Base-by-base conservation (phyloP, 2,329 filamentous ascomycete species). In the Trichothecium roseum region DNA sequence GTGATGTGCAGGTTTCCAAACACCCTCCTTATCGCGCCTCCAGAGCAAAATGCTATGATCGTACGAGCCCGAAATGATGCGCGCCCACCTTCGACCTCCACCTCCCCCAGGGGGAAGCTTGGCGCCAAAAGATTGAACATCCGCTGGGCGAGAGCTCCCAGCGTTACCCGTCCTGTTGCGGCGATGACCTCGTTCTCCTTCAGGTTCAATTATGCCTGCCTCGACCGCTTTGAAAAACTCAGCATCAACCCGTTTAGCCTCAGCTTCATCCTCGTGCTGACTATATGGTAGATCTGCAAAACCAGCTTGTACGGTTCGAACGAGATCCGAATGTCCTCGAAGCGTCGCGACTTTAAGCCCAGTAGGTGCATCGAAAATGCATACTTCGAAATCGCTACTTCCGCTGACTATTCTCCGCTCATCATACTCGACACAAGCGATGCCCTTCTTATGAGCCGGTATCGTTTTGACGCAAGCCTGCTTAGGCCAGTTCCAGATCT, bases 41-140 rank as follows among this genome's bases (percentile, higher is more conserved):
- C 91, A 98, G 38, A 98, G 84, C 45, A 95, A 88, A 46, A 98
- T 86, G 9, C 79, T 88, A 60, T 94, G 86, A 47, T 98, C 91
- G 47, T 98, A 98, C 1, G 87, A 94, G 3, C 91, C 91, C 6
- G 88, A 95, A 4, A 98, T 86, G 40, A 98, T 98, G n/a, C 88
- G 80, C 8, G 83, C 86, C 65, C 89, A 95, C 45, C 72, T 79
- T 49, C 85, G 85, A 18, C 89, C 87, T 16, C 89, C 89, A 28
- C 89, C 89, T 17, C 89, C 88, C 10, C 89, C 89, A 0, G 89
- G 88, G 2, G 89, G 89, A 3, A 96, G 68, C 52, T 84, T 91
- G 13, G 88, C 85, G 1, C 88, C 88, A 34, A 84, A 77, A 0
- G 84, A 82, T 37, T 78, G 78, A 30, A 94, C 79, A 42, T 91